Conservation (phyloP, 2,329 filamentous ascomycete species). For the Didymella glomerata region DNA sequence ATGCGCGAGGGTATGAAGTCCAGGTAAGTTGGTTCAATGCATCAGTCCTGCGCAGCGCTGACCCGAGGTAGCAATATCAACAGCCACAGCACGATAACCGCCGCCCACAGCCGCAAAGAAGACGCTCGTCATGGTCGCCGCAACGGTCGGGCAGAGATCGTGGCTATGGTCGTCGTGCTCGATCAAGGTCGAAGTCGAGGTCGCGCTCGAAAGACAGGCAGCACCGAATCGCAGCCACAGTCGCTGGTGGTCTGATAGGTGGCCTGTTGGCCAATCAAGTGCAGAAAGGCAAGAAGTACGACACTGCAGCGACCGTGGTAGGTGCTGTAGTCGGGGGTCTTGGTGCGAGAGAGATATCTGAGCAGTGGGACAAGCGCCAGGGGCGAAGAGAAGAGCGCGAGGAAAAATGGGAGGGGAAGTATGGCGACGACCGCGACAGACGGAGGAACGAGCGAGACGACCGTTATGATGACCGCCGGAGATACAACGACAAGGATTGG, state of each 20-base stretch:
- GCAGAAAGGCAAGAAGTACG: conserved; percentile 39
- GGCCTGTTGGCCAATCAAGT: conserved; percentile 40
- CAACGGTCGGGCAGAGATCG: conserved; percentile 30
- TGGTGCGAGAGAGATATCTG: conserved; percentile 40
- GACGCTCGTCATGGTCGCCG: conserved; percentile 42
- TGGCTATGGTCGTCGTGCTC: conserved; percentile 25
- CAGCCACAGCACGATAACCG: conserved; percentile 18
- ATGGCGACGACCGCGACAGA: conserved; percentile 13
- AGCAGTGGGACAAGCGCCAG: conserved; percentile 32
- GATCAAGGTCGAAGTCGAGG: conserved; percentile 18
- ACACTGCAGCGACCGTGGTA: conserved; percentile 43
- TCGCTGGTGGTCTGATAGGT: conserved; percentile 48
- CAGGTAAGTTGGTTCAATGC: conserved; percentile 24
- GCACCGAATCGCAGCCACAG: conserved; percentile 35
- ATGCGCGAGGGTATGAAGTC: conserved; percentile 25
- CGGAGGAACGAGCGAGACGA: conserved; percentile 16
- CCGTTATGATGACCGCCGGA: conserved; percentile 1
- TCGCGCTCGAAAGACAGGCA: conserved; percentile 36
- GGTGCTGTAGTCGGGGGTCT: conserved; percentile 49
- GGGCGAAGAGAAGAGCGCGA: conserved; percentile 23
- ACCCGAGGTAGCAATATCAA: conserved; percentile 21
- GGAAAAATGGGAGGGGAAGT: conserved; percentile 20
- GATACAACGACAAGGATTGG: background rate
- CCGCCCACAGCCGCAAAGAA: conserved; percentile 32
- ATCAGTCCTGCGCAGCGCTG: conserved; percentile 4